These are phyloP conservation scores for Colletotrichum filicis DNA, from an alignment of 2,329 filamentous ascomycete genomes.

Conservation along the genomic window DNA sequence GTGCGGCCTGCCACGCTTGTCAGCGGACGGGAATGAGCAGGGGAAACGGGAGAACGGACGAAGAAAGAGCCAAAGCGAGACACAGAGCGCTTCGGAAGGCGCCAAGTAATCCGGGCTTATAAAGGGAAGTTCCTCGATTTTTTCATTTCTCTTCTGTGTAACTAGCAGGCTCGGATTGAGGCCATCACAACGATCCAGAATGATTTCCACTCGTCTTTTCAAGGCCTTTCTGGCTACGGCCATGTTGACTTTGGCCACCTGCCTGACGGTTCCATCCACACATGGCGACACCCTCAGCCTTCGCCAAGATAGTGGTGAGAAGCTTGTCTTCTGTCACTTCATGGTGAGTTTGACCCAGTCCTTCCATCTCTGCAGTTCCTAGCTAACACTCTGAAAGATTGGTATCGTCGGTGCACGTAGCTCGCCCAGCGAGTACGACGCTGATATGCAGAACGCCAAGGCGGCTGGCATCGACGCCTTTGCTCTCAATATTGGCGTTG, in stretches of 20 bases:
- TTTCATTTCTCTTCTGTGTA: neutral
- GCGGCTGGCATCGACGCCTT: conserved; percentile 54
- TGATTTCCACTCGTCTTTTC: neutral
- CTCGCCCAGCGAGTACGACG: neutral
- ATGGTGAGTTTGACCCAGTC: neutral
- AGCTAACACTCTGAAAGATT: neutral
- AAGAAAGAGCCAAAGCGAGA: neutral
- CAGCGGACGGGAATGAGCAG: neutral
- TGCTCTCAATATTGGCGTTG: conserved; percentile 60
- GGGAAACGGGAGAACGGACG: neutral
- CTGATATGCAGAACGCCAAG: neutral
- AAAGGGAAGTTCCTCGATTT: neutral
- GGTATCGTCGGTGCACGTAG: neutral
- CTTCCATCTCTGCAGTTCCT: neutral
- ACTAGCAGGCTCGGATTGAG: neutral
- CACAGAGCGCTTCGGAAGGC: neutral
- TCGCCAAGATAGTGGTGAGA: neutral
- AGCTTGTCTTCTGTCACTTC: neutral
- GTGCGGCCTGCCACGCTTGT: conserved; percentile 40
- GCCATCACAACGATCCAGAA: neutral
- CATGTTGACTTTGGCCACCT: neutral
- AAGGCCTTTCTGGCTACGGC: neutral
- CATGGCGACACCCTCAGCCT: neutral
- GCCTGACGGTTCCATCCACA: neutral
- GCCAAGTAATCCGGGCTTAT: neutral